Base-by-base conservation (phyloP, 2,329 filamentous ascomycete species). In the Colletotrichum tropicale region DNA sequence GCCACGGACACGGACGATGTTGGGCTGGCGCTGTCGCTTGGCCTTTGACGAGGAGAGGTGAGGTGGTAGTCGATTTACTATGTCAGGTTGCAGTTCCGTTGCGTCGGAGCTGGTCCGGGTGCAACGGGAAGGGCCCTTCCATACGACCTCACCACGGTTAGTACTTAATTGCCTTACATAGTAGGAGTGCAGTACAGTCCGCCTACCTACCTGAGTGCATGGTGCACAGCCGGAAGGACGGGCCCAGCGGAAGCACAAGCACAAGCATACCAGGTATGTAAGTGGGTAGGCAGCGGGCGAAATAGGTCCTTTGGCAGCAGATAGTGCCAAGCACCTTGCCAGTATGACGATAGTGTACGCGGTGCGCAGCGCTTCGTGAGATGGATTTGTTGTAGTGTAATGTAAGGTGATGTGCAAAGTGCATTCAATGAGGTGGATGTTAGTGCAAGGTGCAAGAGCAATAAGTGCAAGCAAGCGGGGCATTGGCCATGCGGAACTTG, bases 71-170 rank as follows among this genome's bases (percentile, higher is more conserved):
- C 58, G 68, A 62, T 74, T 58, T 61, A 58, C 52, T 6, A 66
- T 67, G 68, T 43, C 55, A 32, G 64, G 64, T 67, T 58, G 62
- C 55, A 68, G 43, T 58, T 36, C 61, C 67, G 67, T 34, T 28
- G 56, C 64, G 55, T 75, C 69, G 73, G 68, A 62, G 62, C 38
- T 66, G 56, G 43, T 32, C 55, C 38, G 62, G 71, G 62, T 66
- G 61, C 36, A 28, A 75, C 34, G 30, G 34, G 60, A 28, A 24
- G 18, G 56, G 30, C 43, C 43, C 43, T 52, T 52, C 43, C 43
- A 52, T 52, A 21, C 43, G n/a, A 28, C 38, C 38, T 48, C 18
- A n/a, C 38, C 18, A n/a, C 18, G 38, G 38, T 48, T 9, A 48
- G 64, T 32, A 34, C 64, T 43, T 34, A 7, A 56, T 18, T 56